phyloP scores from a whole-genome alignment of 805 yeast species.

The Candida taoyuanica region DNA sequence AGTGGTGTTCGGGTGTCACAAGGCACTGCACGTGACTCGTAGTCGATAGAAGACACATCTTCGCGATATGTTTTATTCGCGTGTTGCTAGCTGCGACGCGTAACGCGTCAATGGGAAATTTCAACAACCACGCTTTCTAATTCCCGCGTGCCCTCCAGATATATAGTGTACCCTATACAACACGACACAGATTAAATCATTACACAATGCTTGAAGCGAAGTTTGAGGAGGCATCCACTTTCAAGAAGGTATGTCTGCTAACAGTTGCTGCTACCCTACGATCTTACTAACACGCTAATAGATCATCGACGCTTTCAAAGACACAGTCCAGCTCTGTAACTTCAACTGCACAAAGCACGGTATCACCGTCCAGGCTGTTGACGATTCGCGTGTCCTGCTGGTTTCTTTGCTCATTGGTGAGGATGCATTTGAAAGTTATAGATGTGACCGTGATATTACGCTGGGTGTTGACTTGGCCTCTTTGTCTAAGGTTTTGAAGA shows the following conservation, averaged over 20 bases:
- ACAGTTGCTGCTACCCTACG: not conserved
- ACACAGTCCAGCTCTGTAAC: conserved; percentile 91
- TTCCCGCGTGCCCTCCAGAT: not conserved
- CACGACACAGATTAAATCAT: not conserved
- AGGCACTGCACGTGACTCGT: too few relatives aligned
- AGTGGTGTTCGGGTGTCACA: too few relatives aligned
- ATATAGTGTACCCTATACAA: not conserved
- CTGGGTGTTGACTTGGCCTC: conserved; percentile 88
- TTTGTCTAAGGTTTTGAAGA: conserved; percentile 80
- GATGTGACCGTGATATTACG: conserved; percentile 92
- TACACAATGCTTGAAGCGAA: conserved; percentile 93
- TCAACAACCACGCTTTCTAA: not conserved
- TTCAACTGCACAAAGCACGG: conserved; percentile 96
- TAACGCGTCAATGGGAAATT: conserved; percentile 6
- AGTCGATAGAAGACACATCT: too few relatives aligned
- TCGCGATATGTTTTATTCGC: too few relatives aligned
- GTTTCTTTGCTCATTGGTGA: conserved; percentile 85
- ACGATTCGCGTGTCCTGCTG: conserved; percentile 90
- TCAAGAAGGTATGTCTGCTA: conserved; percentile 51
- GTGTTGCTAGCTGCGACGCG: not conserved
- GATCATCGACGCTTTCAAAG: conserved; percentile 89
- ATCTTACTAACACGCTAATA: conserved; percentile 24
- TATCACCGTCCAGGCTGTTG: conserved; percentile 94
- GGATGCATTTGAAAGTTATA: conserved; percentile 84
- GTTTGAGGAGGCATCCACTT: conserved; percentile 85